These are phyloP conservation scores for Diaporthe amygdali DNA, from an alignment of 2,329 filamentous ascomycete genomes.

Conservation along the genomic window DNA sequence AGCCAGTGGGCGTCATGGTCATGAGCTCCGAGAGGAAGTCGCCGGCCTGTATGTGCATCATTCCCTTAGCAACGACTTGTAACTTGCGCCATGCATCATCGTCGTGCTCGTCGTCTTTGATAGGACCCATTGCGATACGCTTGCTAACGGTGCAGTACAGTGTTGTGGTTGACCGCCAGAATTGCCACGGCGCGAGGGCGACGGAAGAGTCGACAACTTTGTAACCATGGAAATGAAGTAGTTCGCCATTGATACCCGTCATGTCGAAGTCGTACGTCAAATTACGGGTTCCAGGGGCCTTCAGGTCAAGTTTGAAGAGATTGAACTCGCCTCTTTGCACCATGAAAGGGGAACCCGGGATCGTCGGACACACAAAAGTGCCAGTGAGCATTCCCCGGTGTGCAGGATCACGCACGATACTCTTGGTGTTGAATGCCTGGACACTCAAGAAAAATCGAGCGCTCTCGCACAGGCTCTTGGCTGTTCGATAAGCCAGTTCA, in stretches of 20 bases:
- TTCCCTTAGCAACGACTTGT: conserved; percentile 60
- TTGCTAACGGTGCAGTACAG: conserved; percentile 66
- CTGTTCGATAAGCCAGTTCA: conserved; percentile 56
- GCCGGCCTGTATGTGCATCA: conserved; percentile 57
- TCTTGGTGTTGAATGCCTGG: conserved; percentile 57
- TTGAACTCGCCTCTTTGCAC: conserved; percentile 62
- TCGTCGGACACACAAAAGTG: conserved; percentile 60
- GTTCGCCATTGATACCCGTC: conserved; percentile 55
- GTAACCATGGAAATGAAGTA: conserved; percentile 64
- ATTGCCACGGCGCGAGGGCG: conserved; percentile 57
- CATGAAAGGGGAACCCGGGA: conserved; percentile 64
- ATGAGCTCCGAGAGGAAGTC: conserved; percentile 62
- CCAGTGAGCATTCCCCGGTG: conserved; percentile 62
- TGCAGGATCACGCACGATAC: conserved; percentile 50
- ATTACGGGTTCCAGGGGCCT: conserved; percentile 61
- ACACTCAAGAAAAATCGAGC: conserved; percentile 65
- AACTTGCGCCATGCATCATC: conserved; percentile 48
- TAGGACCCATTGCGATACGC: conserved; percentile 26
- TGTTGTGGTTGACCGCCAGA: conserved; percentile 68
- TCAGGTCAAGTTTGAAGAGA: conserved; percentile 58
- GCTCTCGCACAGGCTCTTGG: conserved; percentile 57
- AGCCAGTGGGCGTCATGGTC: conserved; percentile 58
- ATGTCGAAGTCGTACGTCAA: conserved; percentile 68
- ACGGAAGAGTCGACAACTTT: conserved; percentile 67
- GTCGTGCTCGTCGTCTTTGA: conserved; percentile 33